Percentiles rank a stretch among this genome's conserved stretches.
Conservation (phyloP, 2,329 filamentous ascomycete species). For the Pseudogymnoascus sp. region DNA sequence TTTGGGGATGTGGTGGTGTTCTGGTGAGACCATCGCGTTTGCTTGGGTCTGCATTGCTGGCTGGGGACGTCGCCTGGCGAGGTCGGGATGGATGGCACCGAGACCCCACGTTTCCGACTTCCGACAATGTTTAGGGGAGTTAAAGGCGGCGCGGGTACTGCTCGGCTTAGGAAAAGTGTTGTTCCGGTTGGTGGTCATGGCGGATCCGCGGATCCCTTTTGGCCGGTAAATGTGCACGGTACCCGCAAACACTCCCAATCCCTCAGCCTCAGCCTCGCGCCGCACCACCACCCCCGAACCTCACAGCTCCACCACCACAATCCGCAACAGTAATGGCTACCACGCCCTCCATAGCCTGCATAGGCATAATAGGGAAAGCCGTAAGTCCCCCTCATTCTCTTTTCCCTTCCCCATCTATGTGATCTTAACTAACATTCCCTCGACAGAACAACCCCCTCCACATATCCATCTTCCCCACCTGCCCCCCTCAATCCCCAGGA, state of each 20-base stretch:
- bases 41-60: neutral
- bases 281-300: neutral
- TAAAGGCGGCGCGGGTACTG: neutral
- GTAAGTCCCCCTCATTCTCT: slow-evolving; percentile 39
- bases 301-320: slow-evolving; percentile 10
- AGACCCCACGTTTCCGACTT: neutral
- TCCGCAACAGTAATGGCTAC: slow-evolving; percentile 43
- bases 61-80: neutral
- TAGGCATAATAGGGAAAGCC: slow-evolving; percentile 89
- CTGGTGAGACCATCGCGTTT: neutral
- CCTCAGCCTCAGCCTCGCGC: slow-evolving; percentile 1
- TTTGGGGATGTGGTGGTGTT: slow-evolving; percentile 1
- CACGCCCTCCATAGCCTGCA: slow-evolving; percentile 78
- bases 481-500: slow-evolving; percentile 31
- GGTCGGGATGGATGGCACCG: neutral
- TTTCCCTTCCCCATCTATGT: neutral
- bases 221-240: no score
- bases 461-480: slow-evolving; percentile 71
- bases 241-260: neutral
- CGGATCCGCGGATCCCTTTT: no score
- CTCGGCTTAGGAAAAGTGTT: neutral
- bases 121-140: neutral
- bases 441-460: slow-evolving; percentile 89
- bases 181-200: neutral
- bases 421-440: neutral